Conservation (phyloP, 1,284 basidiomycete species). For the Moesziomyces aphidis region DNA sequence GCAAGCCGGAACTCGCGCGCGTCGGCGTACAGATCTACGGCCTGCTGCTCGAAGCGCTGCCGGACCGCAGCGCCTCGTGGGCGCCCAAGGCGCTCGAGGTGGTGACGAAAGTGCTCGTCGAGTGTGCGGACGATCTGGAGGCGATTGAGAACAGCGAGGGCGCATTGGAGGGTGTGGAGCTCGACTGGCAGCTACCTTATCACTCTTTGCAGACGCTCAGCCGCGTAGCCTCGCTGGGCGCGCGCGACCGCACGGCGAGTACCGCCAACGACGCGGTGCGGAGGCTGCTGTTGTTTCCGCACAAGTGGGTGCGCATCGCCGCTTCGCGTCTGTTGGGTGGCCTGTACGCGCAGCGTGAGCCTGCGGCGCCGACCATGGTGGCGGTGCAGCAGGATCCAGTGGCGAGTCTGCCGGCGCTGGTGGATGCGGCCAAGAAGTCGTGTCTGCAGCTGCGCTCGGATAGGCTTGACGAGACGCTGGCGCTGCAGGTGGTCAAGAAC, state of each 20-base stretch:
- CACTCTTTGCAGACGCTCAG: conserved; percentile 71
- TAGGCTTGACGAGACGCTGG: conserved; percentile 80
- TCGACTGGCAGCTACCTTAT: conserved; percentile 87
- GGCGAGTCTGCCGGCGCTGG: conserved; percentile 74
- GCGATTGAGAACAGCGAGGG: conserved; percentile 33
- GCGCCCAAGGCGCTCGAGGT: conserved; percentile 28
- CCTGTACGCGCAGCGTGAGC: conserved; percentile 71
- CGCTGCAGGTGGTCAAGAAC: conserved; percentile 92
- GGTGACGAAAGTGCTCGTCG: conserved; percentile 30
- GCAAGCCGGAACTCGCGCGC: conserved; percentile 75
- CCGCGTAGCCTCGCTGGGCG: conserved; percentile 17
- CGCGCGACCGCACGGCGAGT: not conserved
- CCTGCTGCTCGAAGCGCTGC: conserved; percentile 71
- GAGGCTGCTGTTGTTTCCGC: conserved; percentile 84
- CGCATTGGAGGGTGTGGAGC: conserved; percentile 70
- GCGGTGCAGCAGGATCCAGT: conserved; percentile 67
- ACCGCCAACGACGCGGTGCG: conserved; percentile 72
- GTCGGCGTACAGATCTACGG: conserved; percentile 77
- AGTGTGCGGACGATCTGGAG: conserved; percentile 53
- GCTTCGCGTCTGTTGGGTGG: conserved; percentile 81
- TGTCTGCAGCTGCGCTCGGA: conserved; percentile 85
- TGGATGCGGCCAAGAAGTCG: conserved; percentile 80
- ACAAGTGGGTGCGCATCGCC: conserved; percentile 91
- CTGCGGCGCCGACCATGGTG: conserved; percentile 23
- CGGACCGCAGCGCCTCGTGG: conserved; percentile 22